Base-by-base conservation (phyloP, 805 yeast species). In the Kockiozyma suomiensis region DNA sequence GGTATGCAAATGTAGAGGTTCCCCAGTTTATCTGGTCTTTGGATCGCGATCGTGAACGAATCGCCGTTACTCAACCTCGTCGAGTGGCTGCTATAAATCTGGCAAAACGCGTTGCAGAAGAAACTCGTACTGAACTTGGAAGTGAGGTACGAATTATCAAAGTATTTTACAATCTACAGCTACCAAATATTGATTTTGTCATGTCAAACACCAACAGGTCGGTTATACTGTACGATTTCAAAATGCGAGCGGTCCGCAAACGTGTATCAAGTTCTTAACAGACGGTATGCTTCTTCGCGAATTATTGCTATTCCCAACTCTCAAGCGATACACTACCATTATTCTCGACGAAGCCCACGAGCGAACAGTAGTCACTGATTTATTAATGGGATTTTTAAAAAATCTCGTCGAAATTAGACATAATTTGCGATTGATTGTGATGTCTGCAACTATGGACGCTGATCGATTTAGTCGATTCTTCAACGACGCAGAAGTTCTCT, bases 281-380 rank as follows among this genome's bases (percentile, higher is more conserved):
- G 99, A 94, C 77, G 99, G 99, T 85, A 93, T 94, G 98, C 80
- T 94, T 21, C 75, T 94, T 57, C 82, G 99, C 71, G 98, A 94
- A 72, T 74, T 92, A 64, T 88, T 93, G 94, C 74, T 88, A 61
- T 90, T 89, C 69, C 81, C 82, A 1, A 70, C 74, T 10, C 75
- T 94, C 38, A 73, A 79, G 1, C 82, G 82, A 62, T 94, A 93
- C 73, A 78, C 87, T 28, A 86, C 91, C 0, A 81, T 94, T 8
- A 79, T 94, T 47, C 85, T 94, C 51, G 99, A 94, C 78, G 99
- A 94, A 77, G 99, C 98, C 2, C 99, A 94, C 77, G 99, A 94
- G 76, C 82, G 99, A 72, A 93, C 98, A 0, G 87, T 94, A 1
- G 75, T 92, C 50, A 91, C 98, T 0, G 99, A 94, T 76, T 76